Evolutionary conservation across 768 basidiomycete species (phyloP), one percentile per base, ranked within the genome.

Genomic region (Dioszegia hungarica): DNA sequence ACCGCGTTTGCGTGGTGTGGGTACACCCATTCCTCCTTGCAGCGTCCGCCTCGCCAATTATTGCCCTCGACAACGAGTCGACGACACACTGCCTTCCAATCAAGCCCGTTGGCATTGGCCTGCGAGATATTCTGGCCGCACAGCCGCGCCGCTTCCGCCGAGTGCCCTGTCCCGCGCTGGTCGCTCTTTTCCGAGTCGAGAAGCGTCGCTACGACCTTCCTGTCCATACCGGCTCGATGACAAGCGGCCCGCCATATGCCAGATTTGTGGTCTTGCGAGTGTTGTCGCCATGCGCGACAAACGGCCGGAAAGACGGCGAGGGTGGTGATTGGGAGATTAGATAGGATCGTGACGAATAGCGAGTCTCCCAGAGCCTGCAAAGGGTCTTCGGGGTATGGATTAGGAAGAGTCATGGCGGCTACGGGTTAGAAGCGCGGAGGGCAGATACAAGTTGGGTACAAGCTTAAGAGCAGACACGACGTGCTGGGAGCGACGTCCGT

Each of bases 31-130:
- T 47, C 31, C 5, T 60, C 56, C 43, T 44, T 40, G 19, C 60
- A 59, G 20, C 62, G 55, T n/a, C 56, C 69, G 3, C 29, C 40
- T 15, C 36, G 56, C 69, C 69, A 68, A 51, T 66, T 63, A 19
- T 34, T 31, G 19, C 61, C 55, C 17, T 33, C 31, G 31, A 33
- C 31, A 14, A 6, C 31, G 31, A 14, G 14, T 14, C 31, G 31
- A 33, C 14, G 14, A 14, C 31, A 33, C 31, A 14, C 31, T 14
- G 31, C 31, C 31, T 33, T 33, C 31, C 31, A n/a, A n/a, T n/a
- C n/a, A n/a, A n/a, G n/a, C n/a, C n/a, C n/a, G n/a, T n/a, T n/a
- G n/a, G n/a, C n/a, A n/a, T n/a, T n/a, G n/a, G n/a, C n/a, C n/a
- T n/a, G n/a, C n/a, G n/a, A n/a, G n/a, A n/a, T n/a, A n/a, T n/a